phyloP scores from a whole-genome alignment of 2,329 filamentous ascomycete species.

The Phialophora tarda region DNA sequence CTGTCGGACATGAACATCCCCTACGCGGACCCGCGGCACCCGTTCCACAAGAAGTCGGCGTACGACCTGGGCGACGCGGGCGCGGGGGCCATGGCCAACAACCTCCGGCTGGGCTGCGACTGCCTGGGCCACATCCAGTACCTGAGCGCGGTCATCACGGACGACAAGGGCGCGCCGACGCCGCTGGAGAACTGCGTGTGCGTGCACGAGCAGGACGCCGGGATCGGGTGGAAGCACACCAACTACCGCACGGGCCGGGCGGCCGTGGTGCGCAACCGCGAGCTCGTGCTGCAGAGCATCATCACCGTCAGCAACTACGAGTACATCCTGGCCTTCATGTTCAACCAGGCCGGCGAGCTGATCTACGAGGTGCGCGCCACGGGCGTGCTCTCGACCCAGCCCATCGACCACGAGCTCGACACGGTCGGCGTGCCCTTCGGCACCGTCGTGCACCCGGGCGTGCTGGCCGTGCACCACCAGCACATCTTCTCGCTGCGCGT shows the following conservation, averaged over 20 bases:
- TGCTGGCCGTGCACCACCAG: conserved; percentile 73
- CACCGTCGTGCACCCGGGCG: conserved; percentile 71
- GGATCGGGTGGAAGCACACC: conserved; percentile 73
- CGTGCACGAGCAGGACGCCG: conserved; percentile 72
- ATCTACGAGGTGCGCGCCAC: conserved; percentile 72
- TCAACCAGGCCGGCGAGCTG: conserved; percentile 72
- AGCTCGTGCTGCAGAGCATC: conserved; percentile 71
- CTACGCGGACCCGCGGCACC: conserved; percentile 68
- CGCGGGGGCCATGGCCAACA: conserved; percentile 71
- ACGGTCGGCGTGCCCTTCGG: conserved; percentile 69
- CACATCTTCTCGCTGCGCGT: conserved; percentile 74
- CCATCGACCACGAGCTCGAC: conserved; percentile 63
- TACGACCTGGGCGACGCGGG: conserved; percentile 73
- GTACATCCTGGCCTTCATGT: conserved; percentile 73
- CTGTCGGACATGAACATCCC: conserved; percentile 69
- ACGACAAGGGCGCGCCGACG: conserved; percentile 64
- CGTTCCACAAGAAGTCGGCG: conserved; percentile 72
- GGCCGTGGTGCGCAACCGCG: conserved; percentile 66
- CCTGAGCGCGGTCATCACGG: conserved; percentile 62
- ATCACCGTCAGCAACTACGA: conserved; percentile 76
- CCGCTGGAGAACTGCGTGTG: conserved; percentile 71
- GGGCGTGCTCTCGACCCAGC: conserved; percentile 70
- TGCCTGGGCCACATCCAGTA: conserved; percentile 74
- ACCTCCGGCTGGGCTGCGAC: conserved; percentile 72
- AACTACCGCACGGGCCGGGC: conserved; percentile 71